Base-by-base conservation (phyloP, 2,329 filamentous ascomycete species). In the Apiospora malaysiana region DNA sequence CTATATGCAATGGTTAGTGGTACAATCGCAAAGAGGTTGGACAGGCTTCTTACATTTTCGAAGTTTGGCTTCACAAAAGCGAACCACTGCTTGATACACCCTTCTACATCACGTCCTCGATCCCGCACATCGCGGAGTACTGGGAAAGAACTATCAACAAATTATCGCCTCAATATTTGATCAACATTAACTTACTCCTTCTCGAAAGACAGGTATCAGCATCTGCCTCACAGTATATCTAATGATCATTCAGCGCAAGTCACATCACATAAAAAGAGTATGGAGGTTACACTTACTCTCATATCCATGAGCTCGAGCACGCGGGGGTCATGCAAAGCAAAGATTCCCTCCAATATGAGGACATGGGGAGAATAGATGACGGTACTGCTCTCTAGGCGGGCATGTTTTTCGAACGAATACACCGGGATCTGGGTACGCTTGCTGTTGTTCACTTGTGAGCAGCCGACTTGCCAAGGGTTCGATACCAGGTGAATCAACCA, bases 51-150 rank as follows among this genome's bases (percentile, higher is more conserved):
- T 78, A 87, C 88, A 82, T 92, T 94, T 81, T 95, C 93, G 77
- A 97, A 98, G 78, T 98, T 98, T 3, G 96, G 96, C 82, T 99
- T 99, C 59, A 99, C 96, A 79, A 93, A 99, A 14, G 85, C 85
- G 80, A 98, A 98, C 96, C 96, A 99, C 81, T 99, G 96, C 82
- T 98, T 98, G 81, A 99, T 95, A 78, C 95, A 95, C 51, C 96
- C 96, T 79, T 98, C 93, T 70, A 98, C 93, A 78, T 97, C 95
- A 78, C 96, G 89, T 3, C 93, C 95, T 77, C 96, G 91, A 77
- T 97, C 94, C 76, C 90, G 90, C 27, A 98, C 94, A 82, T 99
- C 96, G 78, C 96, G 92, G 47, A 94, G 85, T 75, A 97, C 92
- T 37, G 47, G 42, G 2, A 9, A 37, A 51, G 10, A 5, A 14